Evolutionary conservation across 176 grass and related monocot genomes (phyloP), one percentile per base, ranked within the genome.

Genomic region (Eragrostis curvula): DNA sequence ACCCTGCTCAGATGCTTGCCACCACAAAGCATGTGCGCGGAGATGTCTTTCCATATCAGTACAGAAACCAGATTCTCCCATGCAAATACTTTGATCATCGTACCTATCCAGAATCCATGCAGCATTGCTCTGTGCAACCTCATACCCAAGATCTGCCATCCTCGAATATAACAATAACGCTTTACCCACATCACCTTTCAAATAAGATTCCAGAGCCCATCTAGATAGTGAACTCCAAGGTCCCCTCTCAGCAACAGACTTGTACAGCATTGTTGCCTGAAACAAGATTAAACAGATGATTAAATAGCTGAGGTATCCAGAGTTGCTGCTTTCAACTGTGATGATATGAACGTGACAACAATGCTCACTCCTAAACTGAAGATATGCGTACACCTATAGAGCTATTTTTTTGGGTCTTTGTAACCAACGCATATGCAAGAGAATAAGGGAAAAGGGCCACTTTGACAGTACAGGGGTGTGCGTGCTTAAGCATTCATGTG

Each of bases 1-100:
- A 74, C 97, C 97, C 89, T 99, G 97, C 85, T 99, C 97, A 40
- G 93, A 96, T 83, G 97, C 97, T 88, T 94, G 97, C 97, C 97
- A 99, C 97, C 97, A 99, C 53, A 99, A 79, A 85, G 93, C 86
- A 89, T 99, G 97, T 58, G 97, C 89, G 70, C 85, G 93, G 39
- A 96, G 85, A 86, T 96, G 93, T 65, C 91, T 94, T 85, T 99
- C 93, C 84, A 87, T 87, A 74, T 99, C 89, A 62, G 93, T 89
- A 85, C 97, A 99, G 78, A 92, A 94, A 69, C 89, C 89, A 66
- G 85, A 89, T 91, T 99, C 93, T 73, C 93, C 97, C 87, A 99
- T 94, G 87, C 97, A 99, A 85, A 94, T 94, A 86, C 83, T 87
- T 83, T 96, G 66, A 11, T 99, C 93, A 47, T 80, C 91, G 78